These are phyloP conservation scores for Fragaria vesca DNA, from an alignment of 306 rosid species.

Conservation along the genomic window DNA sequence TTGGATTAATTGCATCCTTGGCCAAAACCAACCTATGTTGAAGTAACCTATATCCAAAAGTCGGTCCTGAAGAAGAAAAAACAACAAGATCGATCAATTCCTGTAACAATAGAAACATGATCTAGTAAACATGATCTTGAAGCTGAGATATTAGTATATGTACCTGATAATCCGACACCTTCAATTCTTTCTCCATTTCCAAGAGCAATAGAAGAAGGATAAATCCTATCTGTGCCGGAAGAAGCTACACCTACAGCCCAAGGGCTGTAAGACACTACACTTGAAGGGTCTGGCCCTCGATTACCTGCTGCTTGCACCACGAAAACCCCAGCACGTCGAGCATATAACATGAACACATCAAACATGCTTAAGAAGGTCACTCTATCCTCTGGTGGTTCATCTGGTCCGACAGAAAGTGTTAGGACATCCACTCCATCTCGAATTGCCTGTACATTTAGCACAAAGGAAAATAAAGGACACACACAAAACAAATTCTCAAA, in stretches of 20 bases:
- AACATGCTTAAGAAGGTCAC: slow-evolving; percentile 54
- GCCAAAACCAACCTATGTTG: slow-evolving; percentile 60
- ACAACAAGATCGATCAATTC: slow-evolving; percentile 14
- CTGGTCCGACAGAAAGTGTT: slow-evolving; percentile 76
- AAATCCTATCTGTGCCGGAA: slow-evolving; percentile 60
- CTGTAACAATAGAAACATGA: background rate
- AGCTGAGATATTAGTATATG: too few species aligned
- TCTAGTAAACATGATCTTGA: background rate
- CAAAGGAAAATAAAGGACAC: background rate
- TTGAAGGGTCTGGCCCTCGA: slow-evolving; percentile 65
- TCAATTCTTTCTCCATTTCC: slow-evolving; percentile 50
- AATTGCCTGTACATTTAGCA: slow-evolving; percentile 43
- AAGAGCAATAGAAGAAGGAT: slow-evolving; percentile 51
- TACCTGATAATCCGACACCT: slow-evolving; percentile 71
- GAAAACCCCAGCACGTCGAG: slow-evolving; percentile 72
- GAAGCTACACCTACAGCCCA: slow-evolving; percentile 73
- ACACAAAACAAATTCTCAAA: background rate
- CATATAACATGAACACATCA: slow-evolving; percentile 60
- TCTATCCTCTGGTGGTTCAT: slow-evolving; percentile 53
- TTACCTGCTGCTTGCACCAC: slow-evolving; percentile 90
- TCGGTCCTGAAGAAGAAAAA: slow-evolving; percentile 44
- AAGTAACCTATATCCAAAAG: slow-evolving; percentile 45
- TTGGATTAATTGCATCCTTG: slow-evolving; percentile 58
- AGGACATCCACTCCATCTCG: slow-evolving; percentile 81
- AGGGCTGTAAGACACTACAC: slow-evolving; percentile 70